Evolutionary conservation across 2,329 filamentous ascomycete genomes (phyloP), one percentile per base, ranked within the genome.

Genomic region (Byssochlamys sp.): DNA sequence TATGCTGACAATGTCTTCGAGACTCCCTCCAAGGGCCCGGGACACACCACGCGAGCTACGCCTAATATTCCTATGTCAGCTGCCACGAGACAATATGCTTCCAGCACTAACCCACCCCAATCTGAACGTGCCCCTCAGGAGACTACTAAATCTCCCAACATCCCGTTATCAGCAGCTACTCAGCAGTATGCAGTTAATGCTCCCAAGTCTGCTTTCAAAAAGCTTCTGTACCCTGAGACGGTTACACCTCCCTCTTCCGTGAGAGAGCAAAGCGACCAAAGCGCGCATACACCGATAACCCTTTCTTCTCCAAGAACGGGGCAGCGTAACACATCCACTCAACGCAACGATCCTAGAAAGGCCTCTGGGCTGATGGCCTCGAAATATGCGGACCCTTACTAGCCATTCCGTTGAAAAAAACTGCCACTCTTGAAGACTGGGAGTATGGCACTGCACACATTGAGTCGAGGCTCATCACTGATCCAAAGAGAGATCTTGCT

Each of bases 81-180:
- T 19, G 35, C 19, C 19, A 28, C 57, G 1, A 33, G 28, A 9
- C 50, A 58, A 35, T 56, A 58, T 49, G 31, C 54, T 51, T 11
- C 10, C 11, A 51, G 27, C 11, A 3, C n/a, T 10, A 26, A 14
- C 5, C 27, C 4, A 51, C 31, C 52, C 57, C 28, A 53, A 53
- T 11, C 58, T 56, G 12, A 57, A 58, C 9, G 28, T 14, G 27
- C 31, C n/a, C 7, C 53, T 24, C 11, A 45, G 7, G 53, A 35
- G 26, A 24, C 53, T 33, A 10, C 39, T 26, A 54, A 27, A 27
- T 10, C 31, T 12, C 53, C 53, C 26, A 35, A 33, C 50, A 54
- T 63, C 53, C 61, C 61, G 2, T 55, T 50, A 4, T 55, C 57
- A 12, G 59, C 61, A 39, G 60, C 61, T 33, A 60, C 61, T 19